phyloP scores from a whole-genome alignment of 2,329 filamentous ascomycete species.

The Stachybotrys elegans region DNA sequence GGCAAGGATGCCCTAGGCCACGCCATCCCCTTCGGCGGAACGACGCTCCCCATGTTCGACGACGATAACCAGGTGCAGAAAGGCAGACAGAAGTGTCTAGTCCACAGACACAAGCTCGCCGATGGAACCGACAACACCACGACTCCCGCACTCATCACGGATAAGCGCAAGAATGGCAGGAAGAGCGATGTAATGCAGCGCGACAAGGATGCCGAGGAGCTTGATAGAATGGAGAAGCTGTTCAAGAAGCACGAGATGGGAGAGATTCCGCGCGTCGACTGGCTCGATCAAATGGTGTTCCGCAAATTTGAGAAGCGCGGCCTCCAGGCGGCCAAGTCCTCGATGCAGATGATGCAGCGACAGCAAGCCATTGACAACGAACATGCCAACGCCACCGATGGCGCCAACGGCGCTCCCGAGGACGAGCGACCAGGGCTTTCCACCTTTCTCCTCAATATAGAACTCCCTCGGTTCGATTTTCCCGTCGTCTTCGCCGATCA shows the following conservation, averaged over 20 bases:
- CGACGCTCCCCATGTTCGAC: slow-evolving; percentile 88
- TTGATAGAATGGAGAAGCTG: slow-evolving; percentile 81
- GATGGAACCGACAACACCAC: slow-evolving; percentile 78
- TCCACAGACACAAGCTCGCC: slow-evolving; percentile 77
- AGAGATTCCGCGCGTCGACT: slow-evolving; percentile 86
- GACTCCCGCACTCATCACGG: slow-evolving; percentile 64
- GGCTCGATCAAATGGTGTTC: slow-evolving; percentile 94
- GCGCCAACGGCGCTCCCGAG: slow-evolving; percentile 23
- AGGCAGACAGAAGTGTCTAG: slow-evolving; percentile 82
- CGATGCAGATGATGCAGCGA: slow-evolving; percentile 53
- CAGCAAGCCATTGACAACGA: slow-evolving; percentile 38
- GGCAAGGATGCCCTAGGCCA: slow-evolving; percentile 66
- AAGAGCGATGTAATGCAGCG: slow-evolving; percentile 44
- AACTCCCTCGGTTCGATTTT: slow-evolving; percentile 92
- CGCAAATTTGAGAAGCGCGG: slow-evolving; percentile 79
- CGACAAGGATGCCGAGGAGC: slow-evolving; percentile 74
- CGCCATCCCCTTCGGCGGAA: slow-evolving; percentile 88
- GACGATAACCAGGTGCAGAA: slow-evolving; percentile 86
- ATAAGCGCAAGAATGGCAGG: slow-evolving; percentile 46
- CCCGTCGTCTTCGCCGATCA: slow-evolving; percentile 92
- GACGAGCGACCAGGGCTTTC: slow-evolving; percentile 45
- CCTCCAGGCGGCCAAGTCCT: slow-evolving; percentile 57
- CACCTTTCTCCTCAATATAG: slow-evolving; percentile 79
- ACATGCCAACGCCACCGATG: slow-evolving; percentile 16
- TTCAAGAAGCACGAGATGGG: slow-evolving; percentile 99